Evolutionary conservation across 768 basidiomycete species (phyloP).

Genomic region (Tephrocybe sp.): DNA sequence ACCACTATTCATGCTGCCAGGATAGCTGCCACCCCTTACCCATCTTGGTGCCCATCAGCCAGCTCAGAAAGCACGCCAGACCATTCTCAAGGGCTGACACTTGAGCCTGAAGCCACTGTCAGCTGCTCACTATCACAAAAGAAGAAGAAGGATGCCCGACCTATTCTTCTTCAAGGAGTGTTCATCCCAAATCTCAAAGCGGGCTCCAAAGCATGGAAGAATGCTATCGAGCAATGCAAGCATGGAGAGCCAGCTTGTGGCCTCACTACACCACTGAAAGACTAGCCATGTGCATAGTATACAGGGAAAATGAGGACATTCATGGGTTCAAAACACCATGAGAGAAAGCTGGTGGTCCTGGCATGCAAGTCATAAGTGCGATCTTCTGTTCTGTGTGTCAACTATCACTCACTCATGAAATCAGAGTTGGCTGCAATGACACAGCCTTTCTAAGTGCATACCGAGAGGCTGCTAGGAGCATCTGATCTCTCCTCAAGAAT

Average conservation of each 20-base stretch:
- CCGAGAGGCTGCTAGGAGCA: conserved; percentile 12
- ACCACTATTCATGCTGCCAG: too few species aligned
- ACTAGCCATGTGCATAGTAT: conserved; percentile 27
- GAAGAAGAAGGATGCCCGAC: too few species aligned
- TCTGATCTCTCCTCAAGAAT: conserved; percentile 3
- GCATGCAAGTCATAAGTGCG: conserved; percentile 23
- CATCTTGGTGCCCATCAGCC: too few species aligned
- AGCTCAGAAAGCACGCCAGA: too few species aligned
- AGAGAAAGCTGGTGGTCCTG: conserved; percentile 17
- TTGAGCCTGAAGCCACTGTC: too few species aligned
- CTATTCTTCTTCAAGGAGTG: too few species aligned
- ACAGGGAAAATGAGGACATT: conserved; percentile 17
- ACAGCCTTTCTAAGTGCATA: conserved; percentile 10
- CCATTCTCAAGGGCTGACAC: too few species aligned
- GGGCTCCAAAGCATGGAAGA: too few species aligned
- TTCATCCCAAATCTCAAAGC: too few species aligned
- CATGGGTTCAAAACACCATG: conserved; percentile 17
- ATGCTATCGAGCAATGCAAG: too few species aligned
- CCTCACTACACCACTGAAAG: conserved; percentile 19
- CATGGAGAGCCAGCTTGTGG: conserved; percentile 17
- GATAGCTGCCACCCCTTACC: too few species aligned
- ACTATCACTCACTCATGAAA: conserved; percentile 5
- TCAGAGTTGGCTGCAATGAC: conserved; percentile 13
- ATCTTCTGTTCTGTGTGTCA: not conserved
- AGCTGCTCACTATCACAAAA: too few species aligned